Evolutionary conservation across 2,329 filamentous ascomycete genomes (phyloP).

Genomic region (Calonectria leucothoes): DNA sequence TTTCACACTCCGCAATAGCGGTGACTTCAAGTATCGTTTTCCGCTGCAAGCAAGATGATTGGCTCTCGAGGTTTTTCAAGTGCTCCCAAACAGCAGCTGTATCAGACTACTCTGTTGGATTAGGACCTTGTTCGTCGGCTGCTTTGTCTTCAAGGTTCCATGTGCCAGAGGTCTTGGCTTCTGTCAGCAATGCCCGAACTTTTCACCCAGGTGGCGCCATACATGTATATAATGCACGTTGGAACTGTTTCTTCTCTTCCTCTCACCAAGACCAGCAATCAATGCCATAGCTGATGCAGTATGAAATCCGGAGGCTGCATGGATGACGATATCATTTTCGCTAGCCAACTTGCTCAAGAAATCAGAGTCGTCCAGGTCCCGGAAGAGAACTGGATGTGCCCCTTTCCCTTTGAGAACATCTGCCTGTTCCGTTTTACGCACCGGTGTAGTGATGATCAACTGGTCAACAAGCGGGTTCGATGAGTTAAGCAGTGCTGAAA

Average conservation of each 20-base stretch:
- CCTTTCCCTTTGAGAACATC: not conserved
- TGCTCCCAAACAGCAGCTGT: not conserved
- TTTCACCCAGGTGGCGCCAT: not conserved
- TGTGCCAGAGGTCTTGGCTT: conserved; percentile 16
- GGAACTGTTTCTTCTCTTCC: not conserved
- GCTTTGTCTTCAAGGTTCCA: conserved; percentile 10
- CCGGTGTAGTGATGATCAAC: conserved; percentile 10
- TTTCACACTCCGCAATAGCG: not conserved
- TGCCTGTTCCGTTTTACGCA: conserved; percentile 15
- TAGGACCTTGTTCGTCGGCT: not conserved
- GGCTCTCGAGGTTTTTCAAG: not conserved
- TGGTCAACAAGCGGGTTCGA: not conserved
- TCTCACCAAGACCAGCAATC: not conserved
- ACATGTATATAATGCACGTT: conserved; percentile 22
- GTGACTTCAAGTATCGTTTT: conserved; percentile 13
- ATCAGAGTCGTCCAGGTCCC: conserved; percentile 11
- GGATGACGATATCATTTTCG: conserved; percentile 16
- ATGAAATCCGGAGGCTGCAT: conserved; percentile 21
- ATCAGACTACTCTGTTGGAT: not conserved
- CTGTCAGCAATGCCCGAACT: not conserved
- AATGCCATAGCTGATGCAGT: conserved; percentile 5
- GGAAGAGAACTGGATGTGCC: conserved; percentile 3
- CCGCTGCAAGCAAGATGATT: not conserved
- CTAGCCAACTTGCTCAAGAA: not conserved
- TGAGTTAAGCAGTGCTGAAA: conserved; percentile 19